These are phyloP conservation scores for Schizosaccharomyces osmophilus DNA, from an alignment of 805 yeast species.

Conservation along the genomic window DNA sequence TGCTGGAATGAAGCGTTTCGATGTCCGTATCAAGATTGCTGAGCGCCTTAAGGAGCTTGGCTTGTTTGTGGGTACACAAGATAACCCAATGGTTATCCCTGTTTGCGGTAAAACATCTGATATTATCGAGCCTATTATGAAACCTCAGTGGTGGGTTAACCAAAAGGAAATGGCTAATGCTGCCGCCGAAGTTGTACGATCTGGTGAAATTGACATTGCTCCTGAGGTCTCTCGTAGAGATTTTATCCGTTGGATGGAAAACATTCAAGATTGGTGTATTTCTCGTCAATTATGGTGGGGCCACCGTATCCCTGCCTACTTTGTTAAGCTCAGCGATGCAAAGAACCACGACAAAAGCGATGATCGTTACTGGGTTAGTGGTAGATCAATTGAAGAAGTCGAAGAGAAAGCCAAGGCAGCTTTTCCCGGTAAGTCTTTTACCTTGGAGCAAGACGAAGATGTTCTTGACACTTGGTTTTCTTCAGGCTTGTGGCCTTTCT, in stretches of 20 bases:
- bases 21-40: conserved; percentile 69
- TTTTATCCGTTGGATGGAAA: conserved; percentile 83
- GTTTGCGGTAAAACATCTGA: conserved; percentile 91
- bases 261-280: conserved; percentile 97
- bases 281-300: conserved; percentile 93
- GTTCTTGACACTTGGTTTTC: conserved; percentile 98
- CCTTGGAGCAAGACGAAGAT: conserved; percentile 86
- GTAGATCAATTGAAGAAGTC: conserved; percentile 65
- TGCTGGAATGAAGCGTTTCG: conserved; percentile 77
- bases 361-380: conserved; percentile 75
- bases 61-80: conserved; percentile 59
- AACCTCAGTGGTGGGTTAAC: conserved; percentile 98
- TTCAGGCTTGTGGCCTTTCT: conserved; percentile 92
- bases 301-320: conserved; percentile 91
- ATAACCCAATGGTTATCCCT: conserved; percentile 90
- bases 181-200: conserved; percentile 64
- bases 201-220: conserved; percentile 54
- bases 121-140: conserved; percentile 81
- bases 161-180: conserved; percentile 71
- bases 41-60: conserved; percentile 53
- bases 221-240: conserved; percentile 85
- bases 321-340: conserved; percentile 49
- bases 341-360: conserved; percentile 32
- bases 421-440: conserved; percentile 45
- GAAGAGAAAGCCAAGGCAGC: conserved; percentile 48